Evolutionary conservation across 345 rosid genomes (phyloP).

Genomic region (Citrus maxima): DNA sequence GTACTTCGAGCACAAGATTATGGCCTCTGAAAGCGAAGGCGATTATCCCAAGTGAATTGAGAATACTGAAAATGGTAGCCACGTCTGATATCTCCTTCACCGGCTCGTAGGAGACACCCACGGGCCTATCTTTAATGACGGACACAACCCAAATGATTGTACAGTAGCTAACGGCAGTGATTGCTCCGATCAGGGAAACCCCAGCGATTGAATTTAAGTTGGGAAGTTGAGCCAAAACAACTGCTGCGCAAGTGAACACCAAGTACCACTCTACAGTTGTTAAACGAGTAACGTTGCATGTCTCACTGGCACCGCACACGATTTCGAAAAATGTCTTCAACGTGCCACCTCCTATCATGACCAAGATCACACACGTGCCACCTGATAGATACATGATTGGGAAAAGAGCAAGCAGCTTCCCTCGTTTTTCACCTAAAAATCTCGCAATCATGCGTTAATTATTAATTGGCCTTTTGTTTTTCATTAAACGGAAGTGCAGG

Average conservation of each 20-base stretch:
- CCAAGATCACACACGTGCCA: conserved; percentile 51
- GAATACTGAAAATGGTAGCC: conserved; percentile 15
- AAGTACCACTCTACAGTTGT: conserved; percentile 43
- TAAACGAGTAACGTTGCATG: conserved; percentile 24
- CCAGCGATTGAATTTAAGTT: conserved; percentile 64
- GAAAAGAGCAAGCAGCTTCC: conserved; percentile 49
- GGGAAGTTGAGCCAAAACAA: conserved; percentile 54
- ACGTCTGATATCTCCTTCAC: too few relatives aligned
- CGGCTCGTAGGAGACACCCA: conserved; percentile 23
- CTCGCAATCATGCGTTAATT: not conserved
- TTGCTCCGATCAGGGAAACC: conserved; percentile 53
- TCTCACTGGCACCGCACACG: conserved; percentile 38
- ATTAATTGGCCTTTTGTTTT: too few relatives aligned
- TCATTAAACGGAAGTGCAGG: too few relatives aligned
- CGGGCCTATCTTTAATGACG: conserved; percentile 22
- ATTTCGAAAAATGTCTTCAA: too few relatives aligned
- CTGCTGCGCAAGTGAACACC: conserved; percentile 42
- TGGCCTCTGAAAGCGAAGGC: conserved; percentile 69
- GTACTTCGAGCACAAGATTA: conserved; percentile 61
- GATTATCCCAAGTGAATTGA: conserved; percentile 51
- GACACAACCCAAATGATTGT: conserved; percentile 46
- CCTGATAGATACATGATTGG: conserved; percentile 64
- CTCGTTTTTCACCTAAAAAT: conserved; percentile 45
- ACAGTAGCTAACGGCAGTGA: conserved; percentile 55
- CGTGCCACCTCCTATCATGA: conserved; percentile 36